Evolutionary conservation across 1,284 basidiomycete genomes (phyloP).

Genomic region (Naganishia cerealis): DNA sequence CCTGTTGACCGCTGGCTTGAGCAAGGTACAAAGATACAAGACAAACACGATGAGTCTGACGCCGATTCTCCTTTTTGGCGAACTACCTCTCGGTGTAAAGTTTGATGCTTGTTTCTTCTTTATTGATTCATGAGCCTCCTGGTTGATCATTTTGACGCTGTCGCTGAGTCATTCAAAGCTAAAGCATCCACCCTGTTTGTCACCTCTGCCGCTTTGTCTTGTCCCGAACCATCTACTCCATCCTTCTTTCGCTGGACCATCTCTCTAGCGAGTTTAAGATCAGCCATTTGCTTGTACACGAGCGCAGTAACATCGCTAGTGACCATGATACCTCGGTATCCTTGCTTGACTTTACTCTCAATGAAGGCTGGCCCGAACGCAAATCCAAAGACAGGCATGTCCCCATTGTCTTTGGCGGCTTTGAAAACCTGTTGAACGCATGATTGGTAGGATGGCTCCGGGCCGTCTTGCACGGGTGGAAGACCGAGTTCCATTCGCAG

Average conservation of each 20-base stretch:
- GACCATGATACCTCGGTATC: slow-evolving; percentile 35
- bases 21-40: not conserved
- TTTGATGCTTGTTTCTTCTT: not conserved
- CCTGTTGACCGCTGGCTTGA: not conserved
- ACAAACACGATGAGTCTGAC: not conserved
- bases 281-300: slow-evolving; percentile 27
- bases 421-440: slow-evolving; percentile 32
- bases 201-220: slow-evolving; percentile 8
- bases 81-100: not conserved
- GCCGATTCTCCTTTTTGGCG: not conserved
- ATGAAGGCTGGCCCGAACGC: slow-evolving; percentile 30
- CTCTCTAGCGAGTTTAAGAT: slow-evolving; percentile 24
- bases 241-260: slow-evolving; percentile 15
- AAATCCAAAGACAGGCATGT: slow-evolving; percentile 34
- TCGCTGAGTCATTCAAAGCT: not conserved
- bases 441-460: slow-evolving; percentile 32
- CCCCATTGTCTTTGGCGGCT: slow-evolving; percentile 31
- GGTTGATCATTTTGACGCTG: not conserved
- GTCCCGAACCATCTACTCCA: not conserved
- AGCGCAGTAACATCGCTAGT: slow-evolving; percentile 22
- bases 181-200: not conserved
- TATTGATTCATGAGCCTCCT: not conserved
- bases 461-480: slow-evolving; percentile 34
- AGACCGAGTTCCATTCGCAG: slow-evolving; percentile 36
- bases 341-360: slow-evolving; percentile 33